Evolutionary conservation across 345 rosid genomes (phyloP).

Genomic region (Populus euphratica): DNA sequence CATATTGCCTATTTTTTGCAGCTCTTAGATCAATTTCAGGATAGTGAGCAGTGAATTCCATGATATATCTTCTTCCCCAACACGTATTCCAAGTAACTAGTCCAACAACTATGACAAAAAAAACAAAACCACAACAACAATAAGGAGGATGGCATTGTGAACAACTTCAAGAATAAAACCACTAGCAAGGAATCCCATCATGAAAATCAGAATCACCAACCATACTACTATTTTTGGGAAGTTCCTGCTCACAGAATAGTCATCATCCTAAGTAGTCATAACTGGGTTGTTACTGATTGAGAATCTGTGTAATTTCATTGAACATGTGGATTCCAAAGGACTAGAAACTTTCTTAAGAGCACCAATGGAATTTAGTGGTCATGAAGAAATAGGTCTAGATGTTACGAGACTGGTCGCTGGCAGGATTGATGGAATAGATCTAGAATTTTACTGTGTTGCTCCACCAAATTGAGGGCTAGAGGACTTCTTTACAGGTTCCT

Average conservation of each 20-base stretch:
- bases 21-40: slow-evolving; percentile 88
- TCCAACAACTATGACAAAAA: slow-evolving; percentile 51
- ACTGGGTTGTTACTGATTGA: slow-evolving; percentile 11
- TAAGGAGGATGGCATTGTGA: slow-evolving; percentile 70
- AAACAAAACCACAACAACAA: slow-evolving; percentile 64
- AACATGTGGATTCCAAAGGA: slow-evolving; percentile 15
- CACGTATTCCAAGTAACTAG: slow-evolving; percentile 67
- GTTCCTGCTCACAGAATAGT: slow-evolving; percentile 53
- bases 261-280: slow-evolving; percentile 20
- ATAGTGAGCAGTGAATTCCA: slow-evolving; percentile 56
- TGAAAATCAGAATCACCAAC: slow-evolving; percentile 62
- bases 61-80: slow-evolving; percentile 65
- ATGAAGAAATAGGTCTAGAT: slow-evolving; percentile 17
- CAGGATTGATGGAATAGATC: slow-evolving; percentile 17
- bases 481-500: slow-evolving; percentile 22
- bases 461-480: slow-evolving; percentile 25
- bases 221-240: slow-evolving; percentile 68
- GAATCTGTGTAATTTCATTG: slow-evolving; percentile 11
- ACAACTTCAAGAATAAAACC: slow-evolving; percentile 82
- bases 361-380: slow-evolving; percentile 14
- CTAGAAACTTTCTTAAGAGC: slow-evolving; percentile 18
- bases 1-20: slow-evolving; percentile 86
- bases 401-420: slow-evolving; percentile 25
- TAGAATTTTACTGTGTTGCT: slow-evolving; percentile 18
- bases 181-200: slow-evolving; percentile 79